Percentiles rank a stretch among this genome's conserved stretches.
These are phyloP conservation scores for Rhodamnia rubescens DNA, from an alignment of 345 rosid species.

Conservation along the genomic window DNA sequence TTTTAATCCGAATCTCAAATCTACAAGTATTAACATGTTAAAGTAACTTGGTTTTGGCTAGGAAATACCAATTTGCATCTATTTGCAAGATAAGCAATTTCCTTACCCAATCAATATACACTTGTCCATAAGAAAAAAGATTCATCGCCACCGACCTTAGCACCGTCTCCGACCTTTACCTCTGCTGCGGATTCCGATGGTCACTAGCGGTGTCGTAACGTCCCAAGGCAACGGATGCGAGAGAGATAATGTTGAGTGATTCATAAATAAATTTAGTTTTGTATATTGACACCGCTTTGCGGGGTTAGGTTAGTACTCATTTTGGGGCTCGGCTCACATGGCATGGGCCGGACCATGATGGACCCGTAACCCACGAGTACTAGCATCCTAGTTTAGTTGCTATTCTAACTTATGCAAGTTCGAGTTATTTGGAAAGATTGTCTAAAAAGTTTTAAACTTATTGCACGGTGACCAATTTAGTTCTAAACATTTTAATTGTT, in stretches of 20 bases:
- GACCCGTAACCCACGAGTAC: background rate
- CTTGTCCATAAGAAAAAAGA: background rate
- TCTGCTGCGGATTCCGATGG: background rate
- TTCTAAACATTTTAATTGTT: too few species aligned
- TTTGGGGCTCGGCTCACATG: background rate
- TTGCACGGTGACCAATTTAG: too few species aligned
- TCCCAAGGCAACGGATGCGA: background rate
- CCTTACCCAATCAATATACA: accelerated
- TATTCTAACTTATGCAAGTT: background rate
- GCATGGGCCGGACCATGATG: background rate
- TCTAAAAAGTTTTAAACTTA: too few species aligned
- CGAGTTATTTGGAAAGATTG: background rate
- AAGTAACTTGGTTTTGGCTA: background rate
- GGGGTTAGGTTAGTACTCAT: background rate
- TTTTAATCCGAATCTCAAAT: background rate
- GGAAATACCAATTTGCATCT: background rate
- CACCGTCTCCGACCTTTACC: background rate
- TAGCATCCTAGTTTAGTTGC: background rate
- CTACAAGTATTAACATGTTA: accelerated
- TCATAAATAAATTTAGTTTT: background rate
- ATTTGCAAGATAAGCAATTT: background rate
- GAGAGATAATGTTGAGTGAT: background rate
- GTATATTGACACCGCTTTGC: background rate
- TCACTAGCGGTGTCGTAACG: accelerated
- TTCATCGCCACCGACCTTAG: background rate